Evolutionary conservation across 305 asterid species (phyloP), one percentile per base, ranked within the genome.

Genomic region (Fraxinus nigra): DNA sequence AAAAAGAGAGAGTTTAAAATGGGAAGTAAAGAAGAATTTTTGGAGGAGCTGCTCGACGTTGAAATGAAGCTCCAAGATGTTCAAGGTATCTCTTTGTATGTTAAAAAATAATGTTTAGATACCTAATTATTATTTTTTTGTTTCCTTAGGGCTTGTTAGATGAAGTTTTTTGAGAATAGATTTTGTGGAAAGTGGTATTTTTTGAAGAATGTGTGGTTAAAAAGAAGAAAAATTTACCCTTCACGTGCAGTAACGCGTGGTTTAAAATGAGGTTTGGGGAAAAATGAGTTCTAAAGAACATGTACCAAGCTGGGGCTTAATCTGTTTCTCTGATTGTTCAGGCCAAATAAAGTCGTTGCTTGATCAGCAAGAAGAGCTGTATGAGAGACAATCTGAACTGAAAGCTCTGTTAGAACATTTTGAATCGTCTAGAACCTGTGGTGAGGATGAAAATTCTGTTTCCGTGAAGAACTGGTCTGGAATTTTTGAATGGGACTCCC

Each of bases 41-140:
- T 93, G 43, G 87, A 92, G 88, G 97, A 95, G 88, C 97, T 94
- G 77, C 90, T 91, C 69, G 92, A 89, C 80, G 92, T 95, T 40
- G 98, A 95, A 84, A 88, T 87, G 83, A 98, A 95, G 88, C 94
- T 94, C 77, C 90, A 87, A 79, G 98, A 93, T 77, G 94, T 95
- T 81, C 97, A 94, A 87, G 97, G 98, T 90, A 75, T 75, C 2
- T 16, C 14, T 86, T 79, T 76, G 8, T 3, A 26, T 78, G 59
- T 34, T 65, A n/a, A 26, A 24, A 28, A 18, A 43, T 82, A 46
- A 82, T 78, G 76, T 40, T 35, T 78, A 75, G 18, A n/a, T 78
- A 37, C 43, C 56, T 46, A 76, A 30, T n/a, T 63, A 46, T 40
- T 74, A 38, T 73, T 79, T 63, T 84, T 76, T 78, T n/a, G 59